A percentile compares a stretch with the other conserved stretches of the same genome.
phyloP scores from a whole-genome alignment of 2,329 filamentous ascomycete genomes.

The Fusarium sterilihyphosum region DNA sequence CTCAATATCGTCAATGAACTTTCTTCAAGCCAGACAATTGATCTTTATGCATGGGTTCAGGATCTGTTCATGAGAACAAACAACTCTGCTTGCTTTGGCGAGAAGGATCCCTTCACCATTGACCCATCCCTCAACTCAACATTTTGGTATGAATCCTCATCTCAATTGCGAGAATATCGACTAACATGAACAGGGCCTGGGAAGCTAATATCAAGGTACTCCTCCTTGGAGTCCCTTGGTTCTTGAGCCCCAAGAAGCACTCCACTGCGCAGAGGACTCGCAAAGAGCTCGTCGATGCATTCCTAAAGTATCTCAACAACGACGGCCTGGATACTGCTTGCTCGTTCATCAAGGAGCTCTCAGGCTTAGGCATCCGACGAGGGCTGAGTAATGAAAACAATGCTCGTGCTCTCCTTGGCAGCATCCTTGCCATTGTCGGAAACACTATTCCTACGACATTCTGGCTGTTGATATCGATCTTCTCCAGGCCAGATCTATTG shows the following conservation, averaged over 20 bases:
- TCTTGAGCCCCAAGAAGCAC: slow-evolving; percentile 25
- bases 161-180: rapidly evolving
- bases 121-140: slow-evolving; percentile 8
- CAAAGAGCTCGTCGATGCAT: slow-evolving; percentile 24
- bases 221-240: slow-evolving; percentile 28
- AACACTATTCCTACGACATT: slow-evolving; percentile 35
- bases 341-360: slow-evolving; percentile 31
- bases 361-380: slow-evolving; percentile 11
- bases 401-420: slow-evolving; percentile 31
- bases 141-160: neutral
- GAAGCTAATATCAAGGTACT: slow-evolving; percentile 33
- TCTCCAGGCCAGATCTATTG: slow-evolving; percentile 12
- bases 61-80: slow-evolving; percentile 34
- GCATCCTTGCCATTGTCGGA: slow-evolving; percentile 31
- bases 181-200: slow-evolving; percentile 13
- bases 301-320: slow-evolving; percentile 16
- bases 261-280: slow-evolving; percentile 10
- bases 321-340: slow-evolving; percentile 19
- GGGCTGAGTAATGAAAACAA: slow-evolving; percentile 35
- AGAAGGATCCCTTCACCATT: slow-evolving; percentile 28
- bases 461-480: slow-evolving; percentile 24
- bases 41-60: slow-evolving; percentile 28
- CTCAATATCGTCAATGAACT: slow-evolving; percentile 14
- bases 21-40: slow-evolving; percentile 9
- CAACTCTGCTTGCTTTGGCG: slow-evolving; percentile 33